These are phyloP conservation scores for Botrytis deweyae DNA, from an alignment of 2,329 filamentous ascomycete genomes.

Conservation along the genomic window DNA sequence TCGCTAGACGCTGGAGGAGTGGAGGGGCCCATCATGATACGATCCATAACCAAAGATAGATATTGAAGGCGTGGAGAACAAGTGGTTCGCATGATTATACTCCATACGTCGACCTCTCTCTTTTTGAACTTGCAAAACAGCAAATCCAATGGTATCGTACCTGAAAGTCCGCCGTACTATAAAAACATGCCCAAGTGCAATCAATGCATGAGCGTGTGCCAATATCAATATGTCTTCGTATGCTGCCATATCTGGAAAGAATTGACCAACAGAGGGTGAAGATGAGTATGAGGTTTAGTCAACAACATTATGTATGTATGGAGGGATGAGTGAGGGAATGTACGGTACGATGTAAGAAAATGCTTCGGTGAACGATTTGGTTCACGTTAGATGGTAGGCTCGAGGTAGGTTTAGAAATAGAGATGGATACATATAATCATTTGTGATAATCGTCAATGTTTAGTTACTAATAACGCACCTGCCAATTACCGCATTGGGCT, in stretches of 20 bases:
- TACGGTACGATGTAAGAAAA: neutral
- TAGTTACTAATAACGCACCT: neutral
- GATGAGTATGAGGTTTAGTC: neutral
- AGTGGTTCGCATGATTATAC: conserved; percentile 10
- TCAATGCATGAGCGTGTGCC: neutral
- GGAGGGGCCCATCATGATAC: neutral
- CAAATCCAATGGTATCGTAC: neutral
- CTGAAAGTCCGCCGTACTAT: neutral
- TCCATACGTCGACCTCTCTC: neutral
- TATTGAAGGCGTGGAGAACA: conserved; percentile 12
- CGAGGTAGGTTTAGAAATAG: neutral
- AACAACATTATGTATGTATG: too few species aligned
- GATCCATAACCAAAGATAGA: neutral
- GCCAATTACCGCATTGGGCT: neutral
- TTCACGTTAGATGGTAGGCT: neutral
- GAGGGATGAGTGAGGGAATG: neutral
- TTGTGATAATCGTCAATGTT: neutral
- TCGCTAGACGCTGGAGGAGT: conserved; percentile 8
- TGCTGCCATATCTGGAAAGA: neutral
- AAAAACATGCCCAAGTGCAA: neutral
- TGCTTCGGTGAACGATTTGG: neutral
- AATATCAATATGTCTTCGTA: neutral
- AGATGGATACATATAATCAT: too few species aligned
- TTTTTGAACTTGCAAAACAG: neutral
- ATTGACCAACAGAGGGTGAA: neutral